Evolutionary conservation across 805 yeast species (phyloP).

Genomic region (Candida broadrunensis): DNA sequence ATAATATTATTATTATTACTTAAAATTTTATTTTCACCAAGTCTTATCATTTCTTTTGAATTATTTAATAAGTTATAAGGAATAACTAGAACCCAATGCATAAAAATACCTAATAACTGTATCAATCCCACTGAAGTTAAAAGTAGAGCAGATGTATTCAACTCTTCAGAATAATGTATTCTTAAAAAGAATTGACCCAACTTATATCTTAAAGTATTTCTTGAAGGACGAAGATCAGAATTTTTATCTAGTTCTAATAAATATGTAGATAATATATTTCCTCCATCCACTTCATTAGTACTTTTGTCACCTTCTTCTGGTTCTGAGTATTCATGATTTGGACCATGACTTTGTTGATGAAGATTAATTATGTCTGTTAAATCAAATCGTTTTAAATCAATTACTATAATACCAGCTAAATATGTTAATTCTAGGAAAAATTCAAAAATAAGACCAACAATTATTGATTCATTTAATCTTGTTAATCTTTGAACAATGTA

Average conservation of each 20-base stretch:
- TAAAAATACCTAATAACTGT: constrained; percentile 12
- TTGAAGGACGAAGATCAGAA: constrained; percentile 11
- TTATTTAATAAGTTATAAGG: constrained; percentile 11
- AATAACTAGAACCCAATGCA: constrained; percentile 18
- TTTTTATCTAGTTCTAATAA: constrained; percentile 15
- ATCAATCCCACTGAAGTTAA: constrained; percentile 12
- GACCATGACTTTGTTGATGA: constrained; percentile 20
- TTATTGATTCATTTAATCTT: constrained; percentile 13
- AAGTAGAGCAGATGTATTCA: constrained; percentile 21
- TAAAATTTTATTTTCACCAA: constrained; percentile 7
- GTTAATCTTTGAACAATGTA: constrained; percentile 10
- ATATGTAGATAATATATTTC: constrained; percentile 21
- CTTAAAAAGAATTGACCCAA: constrained; percentile 33
- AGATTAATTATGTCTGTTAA: constrained; percentile 47
- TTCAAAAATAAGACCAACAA: constrained; percentile 52
- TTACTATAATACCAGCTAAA: constrained; percentile 60
- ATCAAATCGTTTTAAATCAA: constrained; percentile 65
- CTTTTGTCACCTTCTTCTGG: constrained; percentile 1
- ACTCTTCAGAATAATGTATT: constrained; percentile 16
- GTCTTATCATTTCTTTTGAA: background rate
- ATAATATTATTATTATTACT: constrained; percentile 41
- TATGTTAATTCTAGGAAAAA: constrained; percentile 61
- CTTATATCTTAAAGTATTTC: constrained; percentile 19
- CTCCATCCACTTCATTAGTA: constrained; percentile 14
- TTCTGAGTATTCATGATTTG: constrained; percentile 4